Percentiles rank a stretch among this genome's conserved stretches.
phyloP scores from a whole-genome alignment of 257 asterid species.

The Petunia secreta region DNA sequence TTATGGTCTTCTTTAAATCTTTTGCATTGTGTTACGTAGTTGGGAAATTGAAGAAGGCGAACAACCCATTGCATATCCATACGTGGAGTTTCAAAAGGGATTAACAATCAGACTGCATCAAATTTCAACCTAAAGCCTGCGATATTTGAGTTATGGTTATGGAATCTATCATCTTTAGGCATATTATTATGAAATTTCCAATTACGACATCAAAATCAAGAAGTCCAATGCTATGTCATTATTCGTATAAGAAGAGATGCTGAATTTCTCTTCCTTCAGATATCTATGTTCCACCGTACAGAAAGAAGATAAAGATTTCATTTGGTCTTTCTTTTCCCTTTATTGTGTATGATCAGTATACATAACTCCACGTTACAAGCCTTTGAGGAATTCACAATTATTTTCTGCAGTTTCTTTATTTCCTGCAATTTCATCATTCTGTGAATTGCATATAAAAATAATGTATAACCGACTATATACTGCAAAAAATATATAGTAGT shows the following conservation, averaged over 20 bases:
- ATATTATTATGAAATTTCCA: background rate
- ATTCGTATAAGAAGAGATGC: background rate
- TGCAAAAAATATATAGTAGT: too few relatives aligned
- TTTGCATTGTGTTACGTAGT: constrained; percentile 32
- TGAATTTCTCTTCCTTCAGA: background rate
- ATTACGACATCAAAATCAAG: background rate
- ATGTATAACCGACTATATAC: too few relatives aligned
- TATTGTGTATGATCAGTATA: background rate
- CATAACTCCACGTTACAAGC: background rate
- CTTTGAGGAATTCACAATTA: background rate
- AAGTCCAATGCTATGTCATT: background rate
- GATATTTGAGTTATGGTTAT: too few relatives aligned
- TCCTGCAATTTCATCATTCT: background rate
- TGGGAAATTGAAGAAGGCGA: constrained; percentile 71
- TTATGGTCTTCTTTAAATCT: background rate
- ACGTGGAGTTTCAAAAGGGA: constrained; percentile 63
- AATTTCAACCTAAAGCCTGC: constrained; percentile 6
- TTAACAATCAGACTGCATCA: constrained; percentile 43
- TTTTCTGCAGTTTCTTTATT: background rate
- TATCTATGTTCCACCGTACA: constrained; percentile 12
- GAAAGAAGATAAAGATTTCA: background rate
- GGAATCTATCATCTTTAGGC: background rate
- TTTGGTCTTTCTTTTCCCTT: background rate
- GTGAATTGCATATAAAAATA: too few relatives aligned
- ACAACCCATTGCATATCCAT: constrained; percentile 68